Evolutionary conservation across 768 basidiomycete species (phyloP), one percentile per base, ranked within the genome.

Genomic region (Strobilomyces echinocephalus): DNA sequence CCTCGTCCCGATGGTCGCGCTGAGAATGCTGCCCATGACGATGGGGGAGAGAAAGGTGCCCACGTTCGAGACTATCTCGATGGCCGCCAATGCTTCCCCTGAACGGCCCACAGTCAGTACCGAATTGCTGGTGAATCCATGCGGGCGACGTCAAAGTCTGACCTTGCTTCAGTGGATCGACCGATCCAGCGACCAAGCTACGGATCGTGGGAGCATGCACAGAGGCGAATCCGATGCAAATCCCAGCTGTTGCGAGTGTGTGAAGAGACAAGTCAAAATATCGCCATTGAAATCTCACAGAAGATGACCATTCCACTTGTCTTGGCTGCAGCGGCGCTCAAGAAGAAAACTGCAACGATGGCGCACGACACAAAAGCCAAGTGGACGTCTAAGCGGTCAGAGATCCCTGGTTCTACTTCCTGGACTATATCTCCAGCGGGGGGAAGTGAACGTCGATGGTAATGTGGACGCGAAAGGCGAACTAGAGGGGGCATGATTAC

Each of bases 301-400:
- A 61, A 8, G 21, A 62, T 45, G 16, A 61, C 36, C 4, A 43
- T 34, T 24, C 8, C 24, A 10, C 6, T 45, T 5, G 62, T 58
- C 26, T 31, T 46, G 10, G 59, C 55, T 26, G 45, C 21, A 33
- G 57, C 54, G 1, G 63, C 63, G 30, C 45, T 26, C 12, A 70
- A 16, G 26, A 20, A 51, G 5, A 42, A 48, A 33, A 68, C 1
- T 0, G 49, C 61, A 10, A 43, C 28, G 21, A 63, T 31, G 43
- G 60, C 36, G 42, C 61, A 69, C 3, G 65, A 56, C 9, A 40
- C 50, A 28, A 71, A 28, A 24, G 57, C 55, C 34, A 72, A 21
- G 46, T 72, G 68, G 12, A 68, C 57, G 41, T 72, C 63, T n/a
- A 72, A 49, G 10, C 30, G 61, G 51, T 72, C 71, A 0, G 66